Conservation (phyloP, 192 early-diverging fungal species). For the Coemansia biformis region DNA sequence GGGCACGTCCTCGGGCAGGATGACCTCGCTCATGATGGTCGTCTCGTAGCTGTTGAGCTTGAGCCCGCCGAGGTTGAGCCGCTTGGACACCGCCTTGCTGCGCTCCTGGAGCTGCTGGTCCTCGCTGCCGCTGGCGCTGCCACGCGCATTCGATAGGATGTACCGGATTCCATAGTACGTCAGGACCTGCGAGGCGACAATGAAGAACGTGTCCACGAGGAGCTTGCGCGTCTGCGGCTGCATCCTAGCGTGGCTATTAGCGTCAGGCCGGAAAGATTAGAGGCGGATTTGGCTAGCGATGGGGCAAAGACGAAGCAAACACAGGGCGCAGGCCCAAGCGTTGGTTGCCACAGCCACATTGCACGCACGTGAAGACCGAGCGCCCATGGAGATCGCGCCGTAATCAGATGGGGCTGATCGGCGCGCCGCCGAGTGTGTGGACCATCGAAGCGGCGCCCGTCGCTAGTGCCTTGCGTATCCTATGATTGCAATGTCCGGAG, state of each 20-base stretch:
- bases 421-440: no score
- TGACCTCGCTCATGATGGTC: conserved; percentile 89
- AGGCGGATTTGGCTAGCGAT: no score
- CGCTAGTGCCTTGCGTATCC: no score
- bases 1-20: conserved; percentile 85
- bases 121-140: conserved; percentile 56
- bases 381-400: no score
- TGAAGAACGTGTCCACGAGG: conserved; percentile 49
- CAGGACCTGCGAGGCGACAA: conserved; percentile 83
- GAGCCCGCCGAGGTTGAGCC: conserved; percentile 43
- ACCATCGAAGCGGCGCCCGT: no score
- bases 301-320: no score
- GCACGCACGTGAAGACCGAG: no score
- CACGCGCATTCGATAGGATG: conserved; percentile 70
- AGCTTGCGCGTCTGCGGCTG: conserved; percentile 50
- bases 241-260: conserved; percentile 8
- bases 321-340: no score
- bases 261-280: no score
- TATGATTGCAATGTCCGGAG: no score
- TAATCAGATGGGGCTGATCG: no score
- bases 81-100: conserved; percentile 32
- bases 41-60: conserved; percentile 90
- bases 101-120: conserved; percentile 75
- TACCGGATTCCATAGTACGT: conserved; percentile 86
- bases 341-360: no score